Evolutionary conservation across 176 grass and related monocot genomes (phyloP), one percentile per base, ranked within the genome.

Genomic region (Eragrostis curvula): DNA sequence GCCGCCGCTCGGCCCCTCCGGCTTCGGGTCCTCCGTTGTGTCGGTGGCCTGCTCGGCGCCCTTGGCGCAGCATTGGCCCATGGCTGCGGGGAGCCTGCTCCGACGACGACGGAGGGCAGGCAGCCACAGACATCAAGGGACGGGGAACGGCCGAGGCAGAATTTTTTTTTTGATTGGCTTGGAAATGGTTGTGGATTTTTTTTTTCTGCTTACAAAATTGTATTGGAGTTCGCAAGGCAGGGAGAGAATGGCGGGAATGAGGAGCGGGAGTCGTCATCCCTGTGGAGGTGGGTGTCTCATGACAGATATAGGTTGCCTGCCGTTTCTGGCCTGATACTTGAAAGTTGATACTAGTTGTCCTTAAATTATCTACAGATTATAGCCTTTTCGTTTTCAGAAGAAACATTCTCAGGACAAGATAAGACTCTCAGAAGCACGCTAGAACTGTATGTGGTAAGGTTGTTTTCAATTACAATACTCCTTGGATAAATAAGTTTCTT

Each of bases 41-140:
- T 27, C 23, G 73, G 18, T 67, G 42, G 48, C 70, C 32, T 44
- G 24, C 6, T 58, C 60, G 40, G 57, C 63, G 64, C 66, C 83
- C 52, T 85, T 85, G 82, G 93, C 68, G 82, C 89, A 95, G 78
- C 93, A 93, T 5, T 90, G 88, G 60, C 88, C 77, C 82, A 86
- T 86, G 77, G 55, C 60, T 67, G 73, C 46, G 55, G 53, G 80
- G 43, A 63, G 73, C 72, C 50, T 78, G 27, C 77, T 65, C 66
- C 49, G n/a, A 9, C 30, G n/a, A 9, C 30, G 66, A 15, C 32
- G 32, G 32, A 81, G 49, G 51, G 66, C 65, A 81, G 79, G 66
- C 66, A 59, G 76, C 61, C 76, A 66, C 61, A 50, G 76, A 79
- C 76, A 79, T 79, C 27, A 79, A 79, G 28, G 13, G 73, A 58